Evolutionary conservation across 108 stramenopile genomes (phyloP).

Genomic region (Skeletonema marinoi): DNA sequence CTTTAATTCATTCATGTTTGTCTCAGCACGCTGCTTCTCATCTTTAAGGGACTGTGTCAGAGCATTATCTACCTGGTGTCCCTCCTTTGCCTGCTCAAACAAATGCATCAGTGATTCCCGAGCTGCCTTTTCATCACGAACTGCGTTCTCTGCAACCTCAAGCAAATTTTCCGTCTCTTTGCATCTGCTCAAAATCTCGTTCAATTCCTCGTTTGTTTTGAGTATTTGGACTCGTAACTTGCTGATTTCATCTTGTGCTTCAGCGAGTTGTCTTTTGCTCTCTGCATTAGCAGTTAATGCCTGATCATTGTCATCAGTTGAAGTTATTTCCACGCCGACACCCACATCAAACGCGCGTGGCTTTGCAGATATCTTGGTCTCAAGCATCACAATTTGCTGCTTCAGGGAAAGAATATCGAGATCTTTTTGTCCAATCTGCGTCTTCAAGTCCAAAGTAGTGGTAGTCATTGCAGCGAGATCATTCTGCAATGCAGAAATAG

Average conservation of each 20-base stretch:
- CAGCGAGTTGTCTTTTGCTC: conserved; percentile 26
- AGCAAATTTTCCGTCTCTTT: background rate
- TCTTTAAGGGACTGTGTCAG: conserved; percentile 21
- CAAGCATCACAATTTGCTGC: conserved; percentile 26
- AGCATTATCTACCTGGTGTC: conserved; percentile 9
- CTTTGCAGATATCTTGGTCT: conserved; percentile 8
- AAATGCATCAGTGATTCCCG: conserved; percentile 7
- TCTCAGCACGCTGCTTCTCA: conserved; percentile 24
- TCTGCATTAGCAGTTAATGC: background rate
- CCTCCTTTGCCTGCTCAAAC: conserved; percentile 30
- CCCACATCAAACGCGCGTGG: conserved; percentile 33
- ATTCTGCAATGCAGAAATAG: conserved; percentile 9
- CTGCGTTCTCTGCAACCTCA: conserved; percentile 10
- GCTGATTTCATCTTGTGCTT: conserved; percentile 20
- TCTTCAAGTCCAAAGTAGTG: conserved; percentile 24
- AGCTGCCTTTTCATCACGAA: conserved; percentile 21
- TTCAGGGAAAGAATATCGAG: conserved; percentile 46
- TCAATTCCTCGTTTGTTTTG: conserved; percentile 3
- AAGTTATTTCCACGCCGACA: conserved; percentile 6
- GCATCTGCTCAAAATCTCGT: conserved; percentile 9
- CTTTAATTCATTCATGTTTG: conserved; percentile 10
- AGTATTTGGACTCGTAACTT: background rate
- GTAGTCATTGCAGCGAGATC: conserved; percentile 21
- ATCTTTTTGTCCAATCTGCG: conserved; percentile 49
- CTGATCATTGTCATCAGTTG: background rate